Evolutionary conservation across 2,329 filamentous ascomycete genomes (phyloP).

Genomic region (Neonectria faginata): DNA sequence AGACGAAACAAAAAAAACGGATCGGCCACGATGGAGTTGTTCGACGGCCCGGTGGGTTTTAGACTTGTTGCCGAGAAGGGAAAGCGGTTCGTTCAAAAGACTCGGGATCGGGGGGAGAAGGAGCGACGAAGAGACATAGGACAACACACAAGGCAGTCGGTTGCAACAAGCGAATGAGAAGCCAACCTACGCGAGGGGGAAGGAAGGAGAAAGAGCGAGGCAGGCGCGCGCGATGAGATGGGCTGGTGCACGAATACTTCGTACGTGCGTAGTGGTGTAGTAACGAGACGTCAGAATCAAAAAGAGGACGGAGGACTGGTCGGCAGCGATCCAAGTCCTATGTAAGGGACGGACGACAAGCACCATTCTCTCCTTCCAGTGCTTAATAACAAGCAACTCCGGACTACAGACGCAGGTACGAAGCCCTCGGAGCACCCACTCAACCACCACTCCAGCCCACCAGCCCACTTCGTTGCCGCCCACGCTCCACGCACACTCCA

Average conservation of each 20-base stretch:
- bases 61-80: constrained; percentile 35
- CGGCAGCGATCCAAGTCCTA: constrained; percentile 20
- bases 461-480: constrained; percentile 5
- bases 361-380: not conserved
- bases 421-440: constrained; percentile 8
- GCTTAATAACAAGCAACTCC: constrained; percentile 6
- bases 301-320: constrained; percentile 9
- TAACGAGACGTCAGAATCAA: constrained; percentile 4
- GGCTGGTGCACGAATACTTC: constrained; percentile 16
- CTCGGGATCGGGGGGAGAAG: constrained; percentile 17
- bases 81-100: constrained; percentile 26
- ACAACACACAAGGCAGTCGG: not conserved
- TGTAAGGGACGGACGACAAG: constrained; percentile 23
- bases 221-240: constrained; percentile 17
- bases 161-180: constrained; percentile 18
- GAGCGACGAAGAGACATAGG: not conserved
- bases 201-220: constrained; percentile 20
- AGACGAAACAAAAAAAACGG: constrained; percentile 23
- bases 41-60: constrained; percentile 15
- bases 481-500: not conserved
- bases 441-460: not conserved
- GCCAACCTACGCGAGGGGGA: constrained; percentile 20
- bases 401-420: constrained; percentile 13
- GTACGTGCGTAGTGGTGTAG: constrained; percentile 1
- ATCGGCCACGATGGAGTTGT: constrained; percentile 31